A percentile compares a stretch with the other conserved stretches of the same genome.
These are phyloP conservation scores for Vitis riparia DNA, from an alignment of 164 flowering plant genomes.

Conservation along the genomic window DNA sequence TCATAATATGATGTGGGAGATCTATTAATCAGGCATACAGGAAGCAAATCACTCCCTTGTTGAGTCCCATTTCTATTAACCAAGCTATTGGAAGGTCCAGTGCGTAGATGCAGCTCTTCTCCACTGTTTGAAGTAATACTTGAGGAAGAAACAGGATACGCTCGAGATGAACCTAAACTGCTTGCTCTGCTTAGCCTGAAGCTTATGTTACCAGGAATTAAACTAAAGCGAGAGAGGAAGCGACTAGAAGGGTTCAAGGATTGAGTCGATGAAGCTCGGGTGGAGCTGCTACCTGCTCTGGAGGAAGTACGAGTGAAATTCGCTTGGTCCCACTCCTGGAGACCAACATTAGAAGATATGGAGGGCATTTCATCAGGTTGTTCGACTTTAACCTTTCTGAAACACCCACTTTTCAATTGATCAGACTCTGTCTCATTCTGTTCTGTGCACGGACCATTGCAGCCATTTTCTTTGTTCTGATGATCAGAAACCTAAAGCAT, in stretches of 20 bases:
- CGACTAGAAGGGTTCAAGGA: constrained; percentile 46
- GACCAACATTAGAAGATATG: constrained; percentile 33
- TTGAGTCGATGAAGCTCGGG: constrained; percentile 30
- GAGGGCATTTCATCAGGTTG: constrained; percentile 36
- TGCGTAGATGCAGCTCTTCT: constrained; percentile 29
- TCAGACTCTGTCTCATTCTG: constrained; percentile 26
- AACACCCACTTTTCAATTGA: constrained; percentile 30
- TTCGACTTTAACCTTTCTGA: constrained; percentile 34
- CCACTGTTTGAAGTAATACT: constrained; percentile 42
- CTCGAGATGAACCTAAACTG: constrained; percentile 69
- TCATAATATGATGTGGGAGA: constrained; percentile 22
- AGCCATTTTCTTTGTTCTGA: constrained; percentile 32
- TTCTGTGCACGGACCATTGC: constrained; percentile 21
- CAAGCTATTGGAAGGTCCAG: constrained; percentile 20
- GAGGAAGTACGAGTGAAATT: constrained; percentile 22
- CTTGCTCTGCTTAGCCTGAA: constrained; percentile 68
- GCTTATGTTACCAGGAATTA: constrained; percentile 65
- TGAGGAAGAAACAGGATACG: constrained; percentile 49
- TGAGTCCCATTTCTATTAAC: constrained; percentile 26
- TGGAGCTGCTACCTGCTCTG: constrained; percentile 48
- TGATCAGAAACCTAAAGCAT: constrained; percentile 31
- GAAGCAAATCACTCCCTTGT: constrained; percentile 25
- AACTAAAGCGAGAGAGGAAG: constrained; percentile 66
- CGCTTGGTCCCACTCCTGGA: constrained; percentile 47
- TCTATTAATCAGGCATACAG: constrained; percentile 27